A percentile compares a stretch with the other conserved stretches of the same genome.
These are phyloP conservation scores for Bathelium albidoporum DNA, from an alignment of 495 filamentous ascomycete species.

Conservation along the genomic window DNA sequence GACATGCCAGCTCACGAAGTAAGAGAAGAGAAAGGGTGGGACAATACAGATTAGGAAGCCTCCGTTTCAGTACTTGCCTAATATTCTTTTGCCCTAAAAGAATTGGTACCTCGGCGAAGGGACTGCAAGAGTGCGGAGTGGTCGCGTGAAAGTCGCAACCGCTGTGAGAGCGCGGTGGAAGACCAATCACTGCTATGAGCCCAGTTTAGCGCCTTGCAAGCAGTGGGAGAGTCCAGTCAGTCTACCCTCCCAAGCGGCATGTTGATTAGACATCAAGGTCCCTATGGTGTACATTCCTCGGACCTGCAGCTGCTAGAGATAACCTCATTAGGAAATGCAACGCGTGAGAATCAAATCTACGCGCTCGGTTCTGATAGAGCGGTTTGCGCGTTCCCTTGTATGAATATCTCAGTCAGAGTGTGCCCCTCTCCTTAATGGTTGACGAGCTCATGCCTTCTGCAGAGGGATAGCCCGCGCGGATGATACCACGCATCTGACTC, in stretches of 20 bases:
- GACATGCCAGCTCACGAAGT: too few species aligned
- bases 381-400: background rate
- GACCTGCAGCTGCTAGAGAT: background rate
- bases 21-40: too few species aligned
- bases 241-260: background rate
- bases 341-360: background rate
- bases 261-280: background rate
- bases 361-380: background rate
- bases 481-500: background rate
- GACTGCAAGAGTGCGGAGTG: background rate
- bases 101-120: background rate
- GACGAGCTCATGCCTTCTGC: background rate
- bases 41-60: background rate
- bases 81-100: background rate
- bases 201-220: background rate
- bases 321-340: background rate
- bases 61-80: background rate
- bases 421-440: background rate
- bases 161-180: background rate
- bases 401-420: background rate
- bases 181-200: background rate
- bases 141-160: background rate
- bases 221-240: background rate
- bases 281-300: background rate
- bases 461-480: background rate